These are phyloP conservation scores for Pythium dissimile DNA, from an alignment of 352 stramenopile species.

Conservation along the genomic window DNA sequence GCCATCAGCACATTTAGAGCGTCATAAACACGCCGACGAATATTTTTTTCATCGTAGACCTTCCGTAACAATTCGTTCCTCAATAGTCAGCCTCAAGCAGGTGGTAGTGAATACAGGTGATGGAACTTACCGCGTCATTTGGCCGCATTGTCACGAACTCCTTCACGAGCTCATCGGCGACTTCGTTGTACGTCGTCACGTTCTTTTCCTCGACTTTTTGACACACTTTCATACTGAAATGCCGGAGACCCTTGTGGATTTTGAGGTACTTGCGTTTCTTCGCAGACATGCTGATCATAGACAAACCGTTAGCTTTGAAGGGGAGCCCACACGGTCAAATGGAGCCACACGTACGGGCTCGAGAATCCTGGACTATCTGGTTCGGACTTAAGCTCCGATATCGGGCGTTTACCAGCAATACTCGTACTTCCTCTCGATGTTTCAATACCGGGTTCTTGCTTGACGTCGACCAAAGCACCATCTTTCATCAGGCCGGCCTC, in stretches of 20 bases:
- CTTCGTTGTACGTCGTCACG: constrained; percentile 95
- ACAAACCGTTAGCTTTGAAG: background rate
- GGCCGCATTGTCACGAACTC: constrained; percentile 87
- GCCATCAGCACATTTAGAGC: constrained; percentile 97
- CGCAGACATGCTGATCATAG: constrained; percentile 32
- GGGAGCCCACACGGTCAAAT: background rate
- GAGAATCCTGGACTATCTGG: constrained; percentile 46
- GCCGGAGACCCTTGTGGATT: constrained; percentile 90
- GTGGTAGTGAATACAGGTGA: background rate
- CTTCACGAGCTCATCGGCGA: constrained; percentile 90
- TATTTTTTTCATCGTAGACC: constrained; percentile 95
- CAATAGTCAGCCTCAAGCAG: background rate
- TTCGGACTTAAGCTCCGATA: constrained; percentile 24
- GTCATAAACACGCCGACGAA: constrained; percentile 95
- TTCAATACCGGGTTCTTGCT: constrained; percentile 31
- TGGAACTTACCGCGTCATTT: constrained; percentile 51
- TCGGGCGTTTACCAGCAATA: constrained; percentile 23
- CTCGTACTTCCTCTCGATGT: constrained; percentile 4
- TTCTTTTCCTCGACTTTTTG: constrained; percentile 97
- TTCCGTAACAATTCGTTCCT: constrained; percentile 8
- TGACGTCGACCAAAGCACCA: constrained; percentile 58
- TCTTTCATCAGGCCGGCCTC: constrained; percentile 76
- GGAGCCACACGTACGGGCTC: constrained; percentile 45
- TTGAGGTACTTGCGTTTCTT: constrained; percentile 85
- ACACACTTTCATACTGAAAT: constrained; percentile 96